These are phyloP conservation scores for Fusarium mangiferae DNA, from an alignment of 2,329 filamentous ascomycete species.

Conservation along the genomic window DNA sequence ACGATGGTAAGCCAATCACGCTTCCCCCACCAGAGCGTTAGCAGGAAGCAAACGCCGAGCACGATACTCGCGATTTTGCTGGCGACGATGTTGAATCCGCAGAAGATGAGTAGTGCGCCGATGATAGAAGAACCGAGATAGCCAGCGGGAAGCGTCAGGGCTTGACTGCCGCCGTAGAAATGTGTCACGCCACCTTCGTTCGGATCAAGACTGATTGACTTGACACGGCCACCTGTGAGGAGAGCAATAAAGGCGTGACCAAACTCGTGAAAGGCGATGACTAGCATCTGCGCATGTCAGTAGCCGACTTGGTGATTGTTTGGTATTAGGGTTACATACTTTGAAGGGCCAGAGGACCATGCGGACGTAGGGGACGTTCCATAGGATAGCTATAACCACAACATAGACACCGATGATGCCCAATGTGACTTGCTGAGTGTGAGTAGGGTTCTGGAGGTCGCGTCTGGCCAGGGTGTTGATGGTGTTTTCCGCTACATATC, in stretches of 20 bases:
- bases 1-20: constrained; percentile 80
- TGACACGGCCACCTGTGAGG: constrained; percentile 77
- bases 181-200: constrained; percentile 82
- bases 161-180: constrained; percentile 77
- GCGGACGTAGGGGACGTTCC: constrained; percentile 82
- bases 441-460: constrained; percentile 67
- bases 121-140: constrained; percentile 83
- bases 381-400: constrained; percentile 78
- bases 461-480: constrained; percentile 56
- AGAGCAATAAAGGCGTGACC: constrained; percentile 79
- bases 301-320: neutral
- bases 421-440: constrained; percentile 76
- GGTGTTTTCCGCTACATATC: constrained; percentile 12
- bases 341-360: constrained; percentile 85
- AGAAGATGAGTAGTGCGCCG: constrained; percentile 80
- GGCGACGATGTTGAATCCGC: constrained; percentile 83
- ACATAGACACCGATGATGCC: constrained; percentile 78
- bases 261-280: constrained; percentile 86
- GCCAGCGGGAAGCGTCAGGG: constrained; percentile 79
- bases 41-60: constrained; percentile 76
- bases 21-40: constrained; percentile 86
- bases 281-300: constrained; percentile 70
- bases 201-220: constrained; percentile 80
- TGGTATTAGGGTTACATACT: constrained; percentile 53
- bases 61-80: constrained; percentile 82